A percentile compares a stretch with the other conserved stretches of the same genome.
Conservation (phyloP, 2,329 filamentous ascomycete species). For the Diaporthe citri region DNA sequence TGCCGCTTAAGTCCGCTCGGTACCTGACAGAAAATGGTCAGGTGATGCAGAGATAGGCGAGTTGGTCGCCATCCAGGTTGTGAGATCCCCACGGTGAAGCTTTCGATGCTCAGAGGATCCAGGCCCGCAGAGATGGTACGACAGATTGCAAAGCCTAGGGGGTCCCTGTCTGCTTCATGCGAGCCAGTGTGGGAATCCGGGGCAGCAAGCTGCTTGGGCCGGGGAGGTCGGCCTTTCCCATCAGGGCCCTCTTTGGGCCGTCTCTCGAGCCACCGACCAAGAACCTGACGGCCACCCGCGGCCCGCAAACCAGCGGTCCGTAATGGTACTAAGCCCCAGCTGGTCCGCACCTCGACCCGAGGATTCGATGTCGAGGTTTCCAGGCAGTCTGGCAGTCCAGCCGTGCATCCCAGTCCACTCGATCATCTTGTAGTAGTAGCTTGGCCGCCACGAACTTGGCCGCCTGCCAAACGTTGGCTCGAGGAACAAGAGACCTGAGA, state of each 20-base stretch:
- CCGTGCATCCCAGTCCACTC: background rate
- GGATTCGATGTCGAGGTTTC: background rate
- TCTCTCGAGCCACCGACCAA: slow-evolving; percentile 7
- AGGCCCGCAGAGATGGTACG: slow-evolving; percentile 36
- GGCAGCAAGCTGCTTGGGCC: slow-evolving; percentile 37
- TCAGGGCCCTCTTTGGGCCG: slow-evolving; percentile 26
- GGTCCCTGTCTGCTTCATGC: slow-evolving; percentile 36
- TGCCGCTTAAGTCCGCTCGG: background rate
- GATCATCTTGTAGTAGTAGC: background rate
- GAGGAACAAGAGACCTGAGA: background rate
- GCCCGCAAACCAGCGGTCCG: slow-evolving; percentile 35
- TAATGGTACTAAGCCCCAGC: slow-evolving; percentile 1
- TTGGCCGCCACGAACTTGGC: background rate
- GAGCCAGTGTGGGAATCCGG: slow-evolving; percentile 40
- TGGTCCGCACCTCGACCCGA: background rate
- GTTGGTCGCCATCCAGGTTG: slow-evolving; percentile 15
- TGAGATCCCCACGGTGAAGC: slow-evolving; percentile 25
- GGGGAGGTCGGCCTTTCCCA: slow-evolving; percentile 35
- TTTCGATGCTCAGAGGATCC: slow-evolving; percentile 29
- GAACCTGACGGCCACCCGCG: slow-evolving; percentile 34
- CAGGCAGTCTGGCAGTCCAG: background rate
- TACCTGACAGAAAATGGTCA: background rate
- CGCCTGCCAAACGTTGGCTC: background rate
- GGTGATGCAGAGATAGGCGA: slow-evolving; percentile 32
- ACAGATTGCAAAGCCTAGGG: slow-evolving; percentile 34